These are phyloP conservation scores for Gossypium lobatum DNA, from an alignment of 441 rosid genomes.

Conservation along the genomic window DNA sequence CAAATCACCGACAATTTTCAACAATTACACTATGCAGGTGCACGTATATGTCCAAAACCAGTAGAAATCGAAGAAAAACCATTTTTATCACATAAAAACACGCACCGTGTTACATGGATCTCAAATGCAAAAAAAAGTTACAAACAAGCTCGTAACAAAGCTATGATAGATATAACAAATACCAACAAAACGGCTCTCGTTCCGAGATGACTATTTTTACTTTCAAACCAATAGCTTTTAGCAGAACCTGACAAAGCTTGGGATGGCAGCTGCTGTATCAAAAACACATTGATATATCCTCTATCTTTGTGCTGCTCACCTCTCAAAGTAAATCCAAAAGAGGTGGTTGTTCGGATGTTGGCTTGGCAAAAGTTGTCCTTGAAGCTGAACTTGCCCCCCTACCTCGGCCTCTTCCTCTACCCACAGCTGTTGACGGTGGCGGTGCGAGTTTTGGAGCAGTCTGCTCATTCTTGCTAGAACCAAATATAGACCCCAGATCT, in stretches of 20 bases:
- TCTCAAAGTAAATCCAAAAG: conserved; percentile 64
- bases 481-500: conserved; percentile 68
- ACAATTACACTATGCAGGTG: neutral
- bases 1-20: neutral
- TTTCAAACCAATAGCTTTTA: conserved; percentile 6
- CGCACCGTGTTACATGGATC: neutral
- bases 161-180: neutral
- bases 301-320: neutral
- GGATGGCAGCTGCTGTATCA: conserved; percentile 12
- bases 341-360: conserved; percentile 50
- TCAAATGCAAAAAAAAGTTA: neutral
- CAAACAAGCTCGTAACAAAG: neutral
- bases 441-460: conserved; percentile 76
- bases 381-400: conserved; percentile 38
- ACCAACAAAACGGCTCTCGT: neutral
- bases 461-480: conserved; percentile 49
- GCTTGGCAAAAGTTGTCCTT: conserved; percentile 38
- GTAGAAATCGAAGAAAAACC: neutral
- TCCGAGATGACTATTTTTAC: neutral
- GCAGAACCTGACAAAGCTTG: conserved; percentile 4
- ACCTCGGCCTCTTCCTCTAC: conserved; percentile 74
- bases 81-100: neutral
- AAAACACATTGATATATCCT: conserved; percentile 7
- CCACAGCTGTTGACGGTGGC: conserved; percentile 64
- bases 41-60: neutral